Evolutionary conservation across 164 flowering plant species (phyloP).

Genomic region (Chimonanthus praecox): DNA sequence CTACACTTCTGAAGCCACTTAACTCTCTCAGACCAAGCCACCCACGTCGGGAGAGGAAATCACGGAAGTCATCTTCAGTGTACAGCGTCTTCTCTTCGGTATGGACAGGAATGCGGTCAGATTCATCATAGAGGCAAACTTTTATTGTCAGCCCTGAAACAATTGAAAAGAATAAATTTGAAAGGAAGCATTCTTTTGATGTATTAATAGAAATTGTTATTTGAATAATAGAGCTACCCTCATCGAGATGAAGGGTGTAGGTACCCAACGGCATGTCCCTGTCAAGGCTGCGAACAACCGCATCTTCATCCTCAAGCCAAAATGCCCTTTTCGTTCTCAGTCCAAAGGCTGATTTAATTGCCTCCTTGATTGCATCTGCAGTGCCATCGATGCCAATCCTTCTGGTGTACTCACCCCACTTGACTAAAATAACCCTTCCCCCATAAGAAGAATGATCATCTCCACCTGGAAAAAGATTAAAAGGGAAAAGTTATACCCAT

Average conservation of each 20-base stretch:
- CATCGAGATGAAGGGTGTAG: slow-evolving; percentile 54
- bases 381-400: slow-evolving; percentile 51
- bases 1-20: slow-evolving; percentile 36
- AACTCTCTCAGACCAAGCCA: slow-evolving; percentile 51
- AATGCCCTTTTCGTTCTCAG: slow-evolving; percentile 51
- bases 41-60: slow-evolving; percentile 47
- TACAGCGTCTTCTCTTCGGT: slow-evolving; percentile 59
- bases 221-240: slow-evolving; percentile 25
- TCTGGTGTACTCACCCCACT: slow-evolving; percentile 40
- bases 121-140: slow-evolving; percentile 43
- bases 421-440: slow-evolving; percentile 48
- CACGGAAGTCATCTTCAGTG: slow-evolving; percentile 58
- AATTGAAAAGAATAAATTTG: neutral
- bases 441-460: slow-evolving; percentile 29
- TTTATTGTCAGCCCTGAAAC: slow-evolving; percentile 47
- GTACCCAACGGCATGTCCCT: slow-evolving; percentile 57
- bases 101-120: slow-evolving; percentile 41
- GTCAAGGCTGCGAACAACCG: slow-evolving; percentile 43
- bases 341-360: slow-evolving; percentile 50
- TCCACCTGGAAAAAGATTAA: slow-evolving; percentile 26
- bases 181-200: neutral
- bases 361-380: slow-evolving; percentile 53
- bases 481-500: neutral
- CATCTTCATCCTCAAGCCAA: slow-evolving; percentile 62
- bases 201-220: neutral